Evolutionary conservation across 177 flowering plant species (phyloP).

Genomic region (Telopea speciosissima): DNA sequence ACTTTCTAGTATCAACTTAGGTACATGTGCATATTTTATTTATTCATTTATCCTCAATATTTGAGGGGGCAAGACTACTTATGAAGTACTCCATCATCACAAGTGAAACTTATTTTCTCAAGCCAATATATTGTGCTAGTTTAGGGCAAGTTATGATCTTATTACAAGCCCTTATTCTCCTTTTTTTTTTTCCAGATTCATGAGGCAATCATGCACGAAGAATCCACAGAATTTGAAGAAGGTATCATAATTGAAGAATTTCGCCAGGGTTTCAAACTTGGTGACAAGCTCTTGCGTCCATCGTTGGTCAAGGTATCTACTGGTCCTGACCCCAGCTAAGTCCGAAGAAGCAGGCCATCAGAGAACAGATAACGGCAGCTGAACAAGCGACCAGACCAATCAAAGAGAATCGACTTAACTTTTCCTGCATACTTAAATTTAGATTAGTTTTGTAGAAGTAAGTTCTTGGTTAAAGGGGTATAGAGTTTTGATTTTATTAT

Average conservation of each 20-base stretch:
- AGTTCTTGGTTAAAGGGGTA: too few species aligned
- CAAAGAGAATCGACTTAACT: too few species aligned
- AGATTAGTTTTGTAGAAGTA: too few species aligned
- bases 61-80: neutral
- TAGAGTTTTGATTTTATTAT: too few species aligned
- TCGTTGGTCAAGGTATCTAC: slow-evolving; percentile 96
- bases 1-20: neutral
- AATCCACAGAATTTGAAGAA: slow-evolving; percentile 71
- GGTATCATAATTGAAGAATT: slow-evolving; percentile 63
- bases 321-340: slow-evolving; percentile 80
- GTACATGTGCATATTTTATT: neutral
- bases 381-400: neutral
- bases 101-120: neutral
- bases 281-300: slow-evolving; percentile 84
- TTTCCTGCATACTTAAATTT: too few species aligned
- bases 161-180: neutral
- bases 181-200: slow-evolving; percentile 44
- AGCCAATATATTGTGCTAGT: neutral
- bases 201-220: slow-evolving; percentile 93
- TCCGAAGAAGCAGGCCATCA: slow-evolving; percentile 22
- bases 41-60: neutral
- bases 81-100: neutral
- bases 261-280: slow-evolving; percentile 83
- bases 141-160: neutral
- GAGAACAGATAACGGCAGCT: slow-evolving; percentile 21